phyloP scores from a whole-genome alignment of 2,329 filamentous ascomycete species.

The Endoconidiophora polonica region DNA sequence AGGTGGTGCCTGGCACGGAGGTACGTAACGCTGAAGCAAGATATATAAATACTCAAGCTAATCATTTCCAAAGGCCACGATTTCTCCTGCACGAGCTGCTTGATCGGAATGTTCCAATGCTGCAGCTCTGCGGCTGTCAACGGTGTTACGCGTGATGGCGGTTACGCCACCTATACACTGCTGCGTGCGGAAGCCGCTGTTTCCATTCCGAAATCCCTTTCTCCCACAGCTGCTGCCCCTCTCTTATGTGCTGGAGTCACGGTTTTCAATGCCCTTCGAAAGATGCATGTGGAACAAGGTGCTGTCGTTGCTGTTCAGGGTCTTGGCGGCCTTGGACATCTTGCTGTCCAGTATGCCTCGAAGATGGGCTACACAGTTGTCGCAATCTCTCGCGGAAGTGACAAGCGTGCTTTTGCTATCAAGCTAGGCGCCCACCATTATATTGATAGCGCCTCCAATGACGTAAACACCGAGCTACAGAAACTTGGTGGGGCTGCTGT shows the following conservation, averaged over 20 bases:
- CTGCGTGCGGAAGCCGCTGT: slow-evolving; percentile 45
- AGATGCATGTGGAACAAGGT: slow-evolving; percentile 34
- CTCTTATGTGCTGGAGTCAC: slow-evolving; percentile 50
- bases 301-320: slow-evolving; percentile 46
- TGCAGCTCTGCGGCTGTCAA: slow-evolving; percentile 48
- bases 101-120: slow-evolving; percentile 47
- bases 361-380: slow-evolving; percentile 62
- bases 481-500: slow-evolving; percentile 44
- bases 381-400: slow-evolving; percentile 47
- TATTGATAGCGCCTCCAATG: slow-evolving; percentile 34
- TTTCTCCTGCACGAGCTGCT: slow-evolving; percentile 43
- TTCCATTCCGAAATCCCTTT: slow-evolving; percentile 33
- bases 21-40: slow-evolving; percentile 19
- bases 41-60: not conserved
- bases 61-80: slow-evolving; percentile 30
- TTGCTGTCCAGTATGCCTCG: slow-evolving; percentile 59
- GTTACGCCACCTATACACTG: slow-evolving; percentile 47
- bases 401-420: slow-evolving; percentile 50
- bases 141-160: slow-evolving; percentile 49
- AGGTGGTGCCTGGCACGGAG: slow-evolving; percentile 53
- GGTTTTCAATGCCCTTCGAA: slow-evolving; percentile 42
- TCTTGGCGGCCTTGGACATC: slow-evolving; percentile 58
- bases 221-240: slow-evolving; percentile 37
- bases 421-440: slow-evolving; percentile 28
- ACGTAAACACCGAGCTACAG: slow-evolving; percentile 30